Evolutionary conservation across 2,329 filamentous ascomycete species (phyloP).

Genomic region (Dactylonectria estremocensis): DNA sequence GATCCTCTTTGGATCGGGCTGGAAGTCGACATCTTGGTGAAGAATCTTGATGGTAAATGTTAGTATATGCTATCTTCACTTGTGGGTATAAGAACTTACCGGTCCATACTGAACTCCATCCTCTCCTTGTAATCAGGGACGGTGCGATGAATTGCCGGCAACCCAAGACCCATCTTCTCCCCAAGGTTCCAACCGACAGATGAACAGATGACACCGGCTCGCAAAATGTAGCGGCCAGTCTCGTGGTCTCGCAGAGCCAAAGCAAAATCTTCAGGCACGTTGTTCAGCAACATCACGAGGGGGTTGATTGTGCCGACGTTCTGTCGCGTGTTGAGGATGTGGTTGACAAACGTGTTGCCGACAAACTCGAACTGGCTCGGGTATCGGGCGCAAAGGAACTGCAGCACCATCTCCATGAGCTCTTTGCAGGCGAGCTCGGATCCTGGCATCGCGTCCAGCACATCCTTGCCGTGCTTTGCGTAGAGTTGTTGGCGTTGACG

Average conservation of each 20-base stretch:
- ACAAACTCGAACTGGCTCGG: conserved; percentile 80
- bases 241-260: conserved; percentile 80
- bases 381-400: conserved; percentile 85
- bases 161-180: conserved; percentile 79
- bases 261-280: conserved; percentile 88
- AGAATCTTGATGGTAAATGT: conserved; percentile 70
- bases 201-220: conserved; percentile 84
- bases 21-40: conserved; percentile 81
- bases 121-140: conserved; percentile 91
- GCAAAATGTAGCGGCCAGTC: conserved; percentile 81
- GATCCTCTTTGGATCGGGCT: conserved; percentile 87
- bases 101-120: conserved; percentile 90
- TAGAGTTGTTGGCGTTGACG: conserved; percentile 78
- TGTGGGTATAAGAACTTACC: conserved; percentile 61
- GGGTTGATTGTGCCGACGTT: conserved; percentile 75
- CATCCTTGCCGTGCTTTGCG: conserved; percentile 71
- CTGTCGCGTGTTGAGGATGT: conserved; percentile 74
- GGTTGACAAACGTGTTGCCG: conserved; percentile 75
- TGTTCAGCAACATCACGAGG: conserved; percentile 79
- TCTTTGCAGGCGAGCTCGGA: conserved; percentile 87
- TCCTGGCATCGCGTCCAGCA: conserved; percentile 80
- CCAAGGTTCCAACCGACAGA: conserved; percentile 85
- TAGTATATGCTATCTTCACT: background rate
- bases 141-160: conserved; percentile 79
- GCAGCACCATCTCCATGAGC: conserved; percentile 87